phyloP scores from a whole-genome alignment of 768 basidiomycete genomes.

The Amyloporia xantha region DNA sequence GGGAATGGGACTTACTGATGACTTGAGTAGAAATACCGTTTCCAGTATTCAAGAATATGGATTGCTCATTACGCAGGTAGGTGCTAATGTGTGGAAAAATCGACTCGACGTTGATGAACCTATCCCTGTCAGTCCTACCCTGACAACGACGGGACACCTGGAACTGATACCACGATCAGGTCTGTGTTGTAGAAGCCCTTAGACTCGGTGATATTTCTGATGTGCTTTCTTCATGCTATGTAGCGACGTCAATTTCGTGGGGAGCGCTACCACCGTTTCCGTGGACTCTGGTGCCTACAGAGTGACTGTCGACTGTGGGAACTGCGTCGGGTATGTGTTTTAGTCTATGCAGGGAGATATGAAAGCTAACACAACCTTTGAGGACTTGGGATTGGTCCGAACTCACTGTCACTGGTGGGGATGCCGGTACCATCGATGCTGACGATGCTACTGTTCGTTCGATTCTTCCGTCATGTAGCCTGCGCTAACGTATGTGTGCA shows the following conservation, averaged over 20 bases:
- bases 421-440: constrained; percentile 24
- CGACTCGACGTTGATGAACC: not conserved
- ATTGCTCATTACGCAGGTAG: constrained; percentile 52
- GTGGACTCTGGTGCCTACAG: constrained; percentile 37
- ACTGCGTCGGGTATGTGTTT: not conserved
- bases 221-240: not conserved
- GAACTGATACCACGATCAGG: constrained; percentile 48
- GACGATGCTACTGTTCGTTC: constrained; percentile 1
- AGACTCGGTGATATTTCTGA: too few relatives aligned
- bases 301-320: constrained; percentile 53
- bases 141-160: constrained; percentile 42
- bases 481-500: not conserved
- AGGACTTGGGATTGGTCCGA: constrained; percentile 47
- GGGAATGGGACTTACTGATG: too few relatives aligned
- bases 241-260: constrained; percentile 44
- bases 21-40: constrained; percentile 44
- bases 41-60: constrained; percentile 44
- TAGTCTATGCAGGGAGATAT: not conserved
- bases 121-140: constrained; percentile 47
- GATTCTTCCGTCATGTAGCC: too few relatives aligned
- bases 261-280: constrained; percentile 33
- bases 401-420: constrained; percentile 39
- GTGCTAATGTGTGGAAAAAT: not conserved
- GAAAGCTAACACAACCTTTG: constrained; percentile 10
- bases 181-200: constrained; percentile 38